These are phyloP conservation scores for Lathyrus tuberosus DNA, from an alignment of 306 rosid genomes.

Conservation along the genomic window DNA sequence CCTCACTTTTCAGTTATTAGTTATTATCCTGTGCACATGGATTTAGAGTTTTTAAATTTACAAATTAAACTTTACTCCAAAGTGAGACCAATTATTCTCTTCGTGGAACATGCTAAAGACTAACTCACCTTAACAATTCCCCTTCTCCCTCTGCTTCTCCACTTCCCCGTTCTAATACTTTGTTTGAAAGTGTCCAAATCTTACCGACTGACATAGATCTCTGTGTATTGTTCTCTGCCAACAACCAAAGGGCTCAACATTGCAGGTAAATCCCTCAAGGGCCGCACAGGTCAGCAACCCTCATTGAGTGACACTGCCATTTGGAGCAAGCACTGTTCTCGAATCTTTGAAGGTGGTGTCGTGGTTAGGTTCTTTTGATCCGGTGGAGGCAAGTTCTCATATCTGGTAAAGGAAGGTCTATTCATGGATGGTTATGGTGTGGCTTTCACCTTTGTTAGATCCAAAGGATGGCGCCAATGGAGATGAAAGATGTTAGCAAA, in stretches of 20 bases:
- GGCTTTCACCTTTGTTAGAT: background rate
- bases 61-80: background rate
- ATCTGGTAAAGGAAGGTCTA: background rate
- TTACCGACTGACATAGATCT: background rate
- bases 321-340: no score
- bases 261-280: background rate
- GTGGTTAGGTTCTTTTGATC: constrained; percentile 5
- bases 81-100: background rate
- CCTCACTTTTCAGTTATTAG: constrained; percentile 6
- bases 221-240: background rate
- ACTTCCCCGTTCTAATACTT: background rate
- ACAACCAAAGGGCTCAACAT: background rate
- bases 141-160: background rate
- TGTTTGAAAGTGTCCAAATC: background rate
- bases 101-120: background rate
- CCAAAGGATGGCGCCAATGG: background rate
- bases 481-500: constrained; percentile 12
- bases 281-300: background rate
- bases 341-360: no score
- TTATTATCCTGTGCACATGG: constrained; percentile 4
- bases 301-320: background rate
- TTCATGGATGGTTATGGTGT: background rate
- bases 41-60: background rate
- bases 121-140: background rate
- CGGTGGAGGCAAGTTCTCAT: background rate